Evolutionary conservation across 495 filamentous ascomycete genomes (phyloP).

Genomic region (Penicillium odoratum): DNA sequence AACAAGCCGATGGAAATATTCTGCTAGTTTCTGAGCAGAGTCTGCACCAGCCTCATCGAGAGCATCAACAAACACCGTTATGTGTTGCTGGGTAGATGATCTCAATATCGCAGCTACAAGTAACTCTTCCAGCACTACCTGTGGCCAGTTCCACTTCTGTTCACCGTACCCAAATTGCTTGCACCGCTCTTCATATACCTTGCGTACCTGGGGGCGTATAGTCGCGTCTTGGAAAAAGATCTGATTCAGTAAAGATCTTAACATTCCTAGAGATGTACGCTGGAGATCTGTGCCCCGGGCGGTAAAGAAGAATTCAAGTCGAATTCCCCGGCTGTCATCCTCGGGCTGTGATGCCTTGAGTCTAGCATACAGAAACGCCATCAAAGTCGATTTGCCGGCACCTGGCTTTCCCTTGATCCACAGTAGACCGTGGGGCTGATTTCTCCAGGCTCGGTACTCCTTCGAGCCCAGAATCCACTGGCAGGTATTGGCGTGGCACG

Average conservation of each 20-base stretch:
- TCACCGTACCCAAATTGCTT: conserved; percentile 10
- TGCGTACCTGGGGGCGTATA: conserved; percentile 7
- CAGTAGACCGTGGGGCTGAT: conserved; percentile 28
- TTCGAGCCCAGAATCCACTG: conserved; percentile 36
- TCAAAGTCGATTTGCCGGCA: conserved; percentile 50
- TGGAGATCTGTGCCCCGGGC: conserved; percentile 18
- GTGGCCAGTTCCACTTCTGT: conserved; percentile 19
- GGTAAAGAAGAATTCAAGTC: conserved; percentile 21
- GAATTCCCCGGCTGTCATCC: background rate
- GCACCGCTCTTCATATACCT: conserved; percentile 14
- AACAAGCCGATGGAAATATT: conserved; percentile 17
- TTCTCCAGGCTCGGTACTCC: conserved; percentile 34
- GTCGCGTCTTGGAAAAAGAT: conserved; percentile 6
- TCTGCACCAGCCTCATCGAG: conserved; percentile 22
- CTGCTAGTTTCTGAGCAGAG: conserved; percentile 8
- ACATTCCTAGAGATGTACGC: conserved; percentile 18
- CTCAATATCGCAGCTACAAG: conserved; percentile 9
- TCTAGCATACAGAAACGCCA: conserved; percentile 23
- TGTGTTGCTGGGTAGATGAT: conserved; percentile 1
- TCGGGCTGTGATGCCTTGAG: conserved; percentile 3
- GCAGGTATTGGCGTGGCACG: conserved; percentile 34
- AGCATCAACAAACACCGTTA: conserved; percentile 23
- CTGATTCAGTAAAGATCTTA: conserved; percentile 17
- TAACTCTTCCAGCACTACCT: conserved; percentile 11
- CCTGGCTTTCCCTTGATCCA: conserved; percentile 56